phyloP scores from a whole-genome alignment of 768 basidiomycete species.

The Boletus subcaerulescens region DNA sequence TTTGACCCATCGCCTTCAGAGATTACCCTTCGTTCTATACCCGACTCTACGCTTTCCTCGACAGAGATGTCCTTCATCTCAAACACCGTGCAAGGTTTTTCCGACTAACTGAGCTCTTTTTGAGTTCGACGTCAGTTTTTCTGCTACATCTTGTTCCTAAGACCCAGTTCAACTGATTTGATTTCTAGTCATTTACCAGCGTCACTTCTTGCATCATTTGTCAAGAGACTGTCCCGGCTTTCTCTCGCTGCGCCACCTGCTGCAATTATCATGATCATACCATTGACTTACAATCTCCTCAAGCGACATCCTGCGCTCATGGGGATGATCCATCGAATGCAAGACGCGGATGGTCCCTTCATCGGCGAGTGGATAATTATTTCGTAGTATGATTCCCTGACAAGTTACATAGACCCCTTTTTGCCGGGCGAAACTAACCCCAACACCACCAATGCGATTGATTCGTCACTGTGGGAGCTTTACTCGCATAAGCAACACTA shows the following conservation, averaged over 20 bases:
- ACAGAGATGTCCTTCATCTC: constrained; percentile 83
- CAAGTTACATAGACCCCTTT: constrained; percentile 61
- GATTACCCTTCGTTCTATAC: constrained; percentile 97
- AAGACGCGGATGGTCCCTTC: constrained; percentile 33
- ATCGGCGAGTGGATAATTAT: constrained; percentile 31
- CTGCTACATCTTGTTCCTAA: background rate
- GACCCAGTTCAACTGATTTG: background rate
- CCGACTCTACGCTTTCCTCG: constrained; percentile 85
- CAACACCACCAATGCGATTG: constrained; percentile 70
- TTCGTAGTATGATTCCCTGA: constrained; percentile 2
- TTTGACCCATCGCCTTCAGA: constrained; percentile 39
- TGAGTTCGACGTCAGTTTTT: constrained; percentile 79
- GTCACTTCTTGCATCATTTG: constrained; percentile 89
- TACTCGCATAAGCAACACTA: constrained; percentile 78
- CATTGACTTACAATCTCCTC: constrained; percentile 92
- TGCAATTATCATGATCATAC: constrained; percentile 85
- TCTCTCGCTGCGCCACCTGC: constrained; percentile 85
- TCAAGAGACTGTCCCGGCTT: constrained; percentile 85
- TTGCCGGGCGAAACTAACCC: constrained; percentile 65
- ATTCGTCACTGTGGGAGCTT: constrained; percentile 93
- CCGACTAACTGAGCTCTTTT: constrained; percentile 84
- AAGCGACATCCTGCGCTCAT: constrained; percentile 90
- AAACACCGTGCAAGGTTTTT: constrained; percentile 96
- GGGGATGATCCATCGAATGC: constrained; percentile 82
- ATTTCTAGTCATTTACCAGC: constrained; percentile 78